Evolutionary conservation across 768 basidiomycete genomes (phyloP).

Genomic region (Gautieria morchelliformis): DNA sequence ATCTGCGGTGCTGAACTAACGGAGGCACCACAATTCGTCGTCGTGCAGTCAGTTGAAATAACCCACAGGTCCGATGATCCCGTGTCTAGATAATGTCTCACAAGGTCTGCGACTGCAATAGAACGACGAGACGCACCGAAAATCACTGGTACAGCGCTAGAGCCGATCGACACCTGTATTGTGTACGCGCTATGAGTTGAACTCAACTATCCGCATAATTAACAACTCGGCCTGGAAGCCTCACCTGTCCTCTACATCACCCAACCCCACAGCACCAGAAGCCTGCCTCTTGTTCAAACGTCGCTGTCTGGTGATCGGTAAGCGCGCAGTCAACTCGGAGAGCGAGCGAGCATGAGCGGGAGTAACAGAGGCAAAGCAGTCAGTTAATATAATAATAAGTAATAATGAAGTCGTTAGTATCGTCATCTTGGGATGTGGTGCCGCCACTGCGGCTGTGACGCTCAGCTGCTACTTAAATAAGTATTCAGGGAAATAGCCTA

Average conservation of each 20-base stretch:
- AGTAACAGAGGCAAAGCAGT: neutral
- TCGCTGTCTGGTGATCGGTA: neutral
- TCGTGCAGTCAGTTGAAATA: neutral
- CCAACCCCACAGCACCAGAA: slow-evolving; percentile 1
- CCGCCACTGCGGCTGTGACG: no score
- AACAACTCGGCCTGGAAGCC: neutral
- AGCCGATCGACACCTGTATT: neutral
- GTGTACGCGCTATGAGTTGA: neutral
- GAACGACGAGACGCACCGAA: neutral
- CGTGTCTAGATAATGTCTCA: neutral
- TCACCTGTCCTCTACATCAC: neutral
- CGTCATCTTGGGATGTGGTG: no score
- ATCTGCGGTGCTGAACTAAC: neutral
- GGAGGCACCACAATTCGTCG: neutral
- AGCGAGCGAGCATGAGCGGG: neutral
- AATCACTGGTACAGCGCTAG: neutral
- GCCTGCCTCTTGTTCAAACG: neutral
- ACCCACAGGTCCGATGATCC: slow-evolving; percentile 4
- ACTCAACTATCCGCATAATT: neutral
- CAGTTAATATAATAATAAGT: neutral
- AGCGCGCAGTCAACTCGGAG: neutral
- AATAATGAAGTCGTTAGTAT: neutral
- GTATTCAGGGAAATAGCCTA: no score
- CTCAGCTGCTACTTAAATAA: no score
- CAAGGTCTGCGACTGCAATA: neutral